Evolutionary conservation across 164 flowering plant species (phyloP).

Genomic region (Liriodendron chinense): DNA sequence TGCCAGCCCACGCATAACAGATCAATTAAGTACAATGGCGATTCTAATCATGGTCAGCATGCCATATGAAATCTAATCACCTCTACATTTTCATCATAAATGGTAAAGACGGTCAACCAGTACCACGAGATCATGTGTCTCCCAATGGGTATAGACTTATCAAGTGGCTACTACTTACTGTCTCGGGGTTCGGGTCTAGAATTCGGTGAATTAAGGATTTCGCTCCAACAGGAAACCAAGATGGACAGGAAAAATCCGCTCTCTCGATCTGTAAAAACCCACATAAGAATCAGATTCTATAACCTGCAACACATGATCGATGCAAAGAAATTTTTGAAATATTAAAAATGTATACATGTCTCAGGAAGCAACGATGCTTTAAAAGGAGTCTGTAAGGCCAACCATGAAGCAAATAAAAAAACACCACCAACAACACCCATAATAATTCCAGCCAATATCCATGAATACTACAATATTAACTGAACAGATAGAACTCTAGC

Average conservation of each 20-base stretch:
- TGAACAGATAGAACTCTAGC: not conserved
- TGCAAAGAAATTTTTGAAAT: not conserved
- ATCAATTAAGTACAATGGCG: too few species aligned
- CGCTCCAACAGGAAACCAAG: conserved; percentile 95
- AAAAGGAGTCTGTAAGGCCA: not conserved
- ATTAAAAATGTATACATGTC: not conserved
- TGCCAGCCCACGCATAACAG: too few species aligned
- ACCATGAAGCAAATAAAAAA: not conserved
- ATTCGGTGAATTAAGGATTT: conserved; percentile 77
- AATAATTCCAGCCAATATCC: not conserved
- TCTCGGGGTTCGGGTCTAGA: conserved; percentile 87
- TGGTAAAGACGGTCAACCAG: not conserved
- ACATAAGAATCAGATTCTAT: not conserved
- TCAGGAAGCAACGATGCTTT: not conserved
- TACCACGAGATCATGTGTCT: not conserved
- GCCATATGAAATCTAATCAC: too few species aligned
- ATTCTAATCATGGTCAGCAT: too few species aligned
- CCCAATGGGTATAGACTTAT: not conserved
- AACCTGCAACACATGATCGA: not conserved
- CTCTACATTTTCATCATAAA: not conserved
- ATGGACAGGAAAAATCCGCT: conserved; percentile 81
- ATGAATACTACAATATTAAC: not conserved
- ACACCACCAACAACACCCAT: not conserved
- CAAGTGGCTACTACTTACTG: conserved; percentile 48
- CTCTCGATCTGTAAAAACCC: conserved; percentile 60